A percentile compares a stretch with the other conserved stretches of the same genome.
Evolutionary conservation across 768 basidiomycete genomes (phyloP).

Genomic region (Suillus clintonianus): DNA sequence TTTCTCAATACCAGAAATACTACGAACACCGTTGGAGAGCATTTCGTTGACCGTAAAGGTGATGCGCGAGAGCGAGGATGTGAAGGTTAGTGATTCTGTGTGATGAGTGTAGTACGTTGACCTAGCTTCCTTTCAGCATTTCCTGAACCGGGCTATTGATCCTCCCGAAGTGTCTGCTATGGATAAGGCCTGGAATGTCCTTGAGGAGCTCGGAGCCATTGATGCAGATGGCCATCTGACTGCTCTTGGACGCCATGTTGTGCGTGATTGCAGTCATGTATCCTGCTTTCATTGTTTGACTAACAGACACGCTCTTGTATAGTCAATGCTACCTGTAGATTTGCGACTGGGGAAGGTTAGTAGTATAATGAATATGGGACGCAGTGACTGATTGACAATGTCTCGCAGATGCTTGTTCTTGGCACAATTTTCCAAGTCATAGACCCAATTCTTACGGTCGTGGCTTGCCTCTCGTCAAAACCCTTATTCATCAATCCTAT

Average conservation of each 20-base stretch:
- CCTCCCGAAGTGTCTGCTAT: constrained; percentile 78
- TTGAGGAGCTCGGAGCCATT: constrained; percentile 80
- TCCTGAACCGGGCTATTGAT: constrained; percentile 76
- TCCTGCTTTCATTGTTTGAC: constrained; percentile 3
- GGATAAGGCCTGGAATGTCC: constrained; percentile 70
- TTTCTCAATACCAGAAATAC: constrained; percentile 86
- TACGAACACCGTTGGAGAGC: constrained; percentile 82
- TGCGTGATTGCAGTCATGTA: constrained; percentile 26
- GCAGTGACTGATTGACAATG: constrained; percentile 3
- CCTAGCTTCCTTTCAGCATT: constrained; percentile 42
- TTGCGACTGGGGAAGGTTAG: constrained; percentile 80
- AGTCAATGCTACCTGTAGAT: constrained; percentile 89
- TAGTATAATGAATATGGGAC: not conserved
- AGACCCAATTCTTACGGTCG: constrained; percentile 78
- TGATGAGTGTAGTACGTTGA: not conserved
- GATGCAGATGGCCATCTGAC: constrained; percentile 66
- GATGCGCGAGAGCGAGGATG: constrained; percentile 74
- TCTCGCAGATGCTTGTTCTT: constrained; percentile 80
- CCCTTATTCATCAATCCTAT: constrained; percentile 81
- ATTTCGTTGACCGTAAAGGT: constrained; percentile 82
- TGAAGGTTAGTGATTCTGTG: constrained; percentile 51
- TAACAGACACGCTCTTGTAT: constrained; percentile 8
- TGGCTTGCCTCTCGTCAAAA: constrained; percentile 83
- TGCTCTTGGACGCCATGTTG: constrained; percentile 81
- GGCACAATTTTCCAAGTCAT: constrained; percentile 83